Evolutionary conservation across 441 rosid genomes (phyloP).

Genomic region (Geranium incanum): DNA sequence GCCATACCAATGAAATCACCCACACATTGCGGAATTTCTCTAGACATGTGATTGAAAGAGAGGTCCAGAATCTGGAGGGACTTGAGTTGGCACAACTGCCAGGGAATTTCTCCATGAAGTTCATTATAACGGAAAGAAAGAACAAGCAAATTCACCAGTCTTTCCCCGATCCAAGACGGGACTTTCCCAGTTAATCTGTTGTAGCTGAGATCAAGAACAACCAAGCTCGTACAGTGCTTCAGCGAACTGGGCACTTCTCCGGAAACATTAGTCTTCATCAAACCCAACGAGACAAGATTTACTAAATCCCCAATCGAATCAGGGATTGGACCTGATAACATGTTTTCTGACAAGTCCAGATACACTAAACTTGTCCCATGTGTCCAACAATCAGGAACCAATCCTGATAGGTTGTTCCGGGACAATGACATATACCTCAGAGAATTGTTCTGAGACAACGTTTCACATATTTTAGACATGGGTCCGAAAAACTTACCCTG

Average conservation of each 20-base stretch:
- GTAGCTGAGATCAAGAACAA: neutral
- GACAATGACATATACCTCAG: neutral
- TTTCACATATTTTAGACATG: neutral
- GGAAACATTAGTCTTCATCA: neutral
- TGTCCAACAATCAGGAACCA: neutral
- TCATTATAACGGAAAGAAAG: neutral
- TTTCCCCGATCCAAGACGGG: neutral
- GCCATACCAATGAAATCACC: neutral
- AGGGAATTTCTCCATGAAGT: neutral
- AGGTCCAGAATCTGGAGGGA: neutral
- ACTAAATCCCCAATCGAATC: neutral
- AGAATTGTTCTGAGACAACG: neutral
- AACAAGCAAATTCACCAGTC: neutral
- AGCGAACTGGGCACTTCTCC: constrained; percentile 12
- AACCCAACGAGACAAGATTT: neutral
- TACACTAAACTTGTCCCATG: neutral
- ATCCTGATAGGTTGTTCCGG: neutral
- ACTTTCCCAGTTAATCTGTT: neutral
- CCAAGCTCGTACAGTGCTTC: neutral
- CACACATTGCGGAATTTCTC: neutral
- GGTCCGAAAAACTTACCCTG: neutral
- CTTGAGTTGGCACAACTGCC: constrained; percentile 1
- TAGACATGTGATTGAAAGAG: neutral
- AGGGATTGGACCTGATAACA: constrained; percentile 9
- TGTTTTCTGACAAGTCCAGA: constrained; percentile 5